These are phyloP conservation scores for Ceratocystis eucalypticola DNA, from an alignment of 2,329 filamentous ascomycete genomes.

Conservation along the genomic window DNA sequence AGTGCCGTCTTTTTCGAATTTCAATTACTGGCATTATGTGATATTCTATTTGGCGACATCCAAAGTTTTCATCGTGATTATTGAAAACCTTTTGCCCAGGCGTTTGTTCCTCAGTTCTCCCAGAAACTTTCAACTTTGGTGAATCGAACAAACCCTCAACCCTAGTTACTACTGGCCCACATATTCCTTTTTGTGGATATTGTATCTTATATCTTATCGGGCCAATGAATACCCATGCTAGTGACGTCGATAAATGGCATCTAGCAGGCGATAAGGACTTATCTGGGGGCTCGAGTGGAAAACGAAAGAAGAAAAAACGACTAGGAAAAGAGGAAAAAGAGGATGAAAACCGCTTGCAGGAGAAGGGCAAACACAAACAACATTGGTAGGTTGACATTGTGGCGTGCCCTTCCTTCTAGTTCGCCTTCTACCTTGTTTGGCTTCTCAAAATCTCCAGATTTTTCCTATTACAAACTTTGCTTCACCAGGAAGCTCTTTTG, in stretches of 20 bases:
- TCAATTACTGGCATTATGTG: too few relatives aligned
- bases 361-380: constrained; percentile 22
- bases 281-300: constrained; percentile 1
- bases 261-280: not conserved
- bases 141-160: constrained; percentile 11
- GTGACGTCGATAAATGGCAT: constrained; percentile 18
- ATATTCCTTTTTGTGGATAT: constrained; percentile 5
- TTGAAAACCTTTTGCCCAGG: not conserved
- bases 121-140: too few relatives aligned
- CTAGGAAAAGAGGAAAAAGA: constrained; percentile 7
- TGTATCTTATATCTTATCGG: constrained; percentile 15
- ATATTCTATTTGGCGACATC: not conserved
- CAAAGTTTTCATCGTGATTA: not conserved
- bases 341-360: constrained; percentile 15
- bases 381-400: constrained; percentile 24
- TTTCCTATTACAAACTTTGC: not conserved
- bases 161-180: constrained; percentile 13
- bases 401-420: not conserved
- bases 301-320: constrained; percentile 1
- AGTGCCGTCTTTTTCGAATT: too few relatives aligned
- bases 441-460: not conserved
- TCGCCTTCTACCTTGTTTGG: not conserved
- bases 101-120: not conserved
- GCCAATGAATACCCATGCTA: constrained; percentile 9
- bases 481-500: not conserved